Conservation (phyloP, 202 grass and related monocot species). For the Alloteropsis angusta region DNA sequence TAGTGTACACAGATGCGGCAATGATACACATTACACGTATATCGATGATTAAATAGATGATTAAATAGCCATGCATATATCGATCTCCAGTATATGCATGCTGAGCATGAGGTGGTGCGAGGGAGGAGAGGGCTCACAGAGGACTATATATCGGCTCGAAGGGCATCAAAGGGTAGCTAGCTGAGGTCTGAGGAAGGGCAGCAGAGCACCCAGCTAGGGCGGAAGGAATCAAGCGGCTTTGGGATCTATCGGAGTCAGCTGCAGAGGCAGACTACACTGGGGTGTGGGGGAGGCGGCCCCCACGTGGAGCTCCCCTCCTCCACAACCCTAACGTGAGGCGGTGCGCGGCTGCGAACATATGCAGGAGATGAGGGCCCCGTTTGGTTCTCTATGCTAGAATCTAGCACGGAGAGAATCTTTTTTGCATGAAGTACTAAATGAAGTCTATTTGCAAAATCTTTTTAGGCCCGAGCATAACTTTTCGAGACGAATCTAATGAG, state of each 20-base stretch:
- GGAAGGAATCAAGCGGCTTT: neutral
- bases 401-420: too few relatives aligned
- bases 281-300: neutral
- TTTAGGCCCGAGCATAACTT: too few relatives aligned
- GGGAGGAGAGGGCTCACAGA: neutral
- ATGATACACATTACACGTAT: too few relatives aligned
- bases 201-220: too few relatives aligned
- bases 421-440: too few relatives aligned
- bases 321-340: conserved; percentile 3
- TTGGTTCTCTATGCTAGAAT: too few relatives aligned
- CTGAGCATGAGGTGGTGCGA: neutral
- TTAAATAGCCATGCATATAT: neutral
- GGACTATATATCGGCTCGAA: conserved; percentile 1
- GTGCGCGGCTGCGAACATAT: neutral
- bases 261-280: neutral
- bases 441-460: too few relatives aligned
- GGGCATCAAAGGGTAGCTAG: too few relatives aligned
- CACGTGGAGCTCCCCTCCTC: conserved; percentile 13
- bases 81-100: neutral
- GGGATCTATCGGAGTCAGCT: neutral
- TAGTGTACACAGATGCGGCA: too few relatives aligned
- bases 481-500: too few relatives aligned
- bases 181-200: neutral
- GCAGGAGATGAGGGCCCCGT: too few relatives aligned
- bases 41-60: neutral